Evolutionary conservation across 1,284 basidiomycete species (phyloP).

Genomic region (Ustilago crameri): DNA sequence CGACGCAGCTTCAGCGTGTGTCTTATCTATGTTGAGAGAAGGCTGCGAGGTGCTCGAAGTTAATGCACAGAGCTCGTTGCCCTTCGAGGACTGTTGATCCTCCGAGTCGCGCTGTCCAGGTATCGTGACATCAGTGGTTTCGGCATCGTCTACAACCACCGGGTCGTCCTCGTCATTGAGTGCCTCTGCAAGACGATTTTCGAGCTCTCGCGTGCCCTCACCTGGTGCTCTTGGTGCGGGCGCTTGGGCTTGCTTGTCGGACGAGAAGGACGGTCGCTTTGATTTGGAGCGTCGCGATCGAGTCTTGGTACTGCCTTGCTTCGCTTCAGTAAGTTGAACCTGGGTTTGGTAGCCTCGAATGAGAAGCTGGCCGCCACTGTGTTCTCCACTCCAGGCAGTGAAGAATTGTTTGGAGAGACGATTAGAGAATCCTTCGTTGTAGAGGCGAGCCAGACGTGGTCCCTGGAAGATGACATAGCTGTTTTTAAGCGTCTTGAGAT

Average conservation of each 20-base stretch:
- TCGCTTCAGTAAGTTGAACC: slow-evolving; percentile 30
- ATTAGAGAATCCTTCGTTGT: slow-evolving; percentile 49
- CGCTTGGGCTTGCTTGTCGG: slow-evolving; percentile 11
- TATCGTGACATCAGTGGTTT: slow-evolving; percentile 31
- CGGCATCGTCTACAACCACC: slow-evolving; percentile 37
- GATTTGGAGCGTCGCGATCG: slow-evolving; percentile 3
- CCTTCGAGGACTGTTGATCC: neutral
- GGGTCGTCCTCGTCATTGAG: slow-evolving; percentile 17
- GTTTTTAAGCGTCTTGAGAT: slow-evolving; percentile 64
- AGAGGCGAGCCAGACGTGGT: slow-evolving; percentile 70
- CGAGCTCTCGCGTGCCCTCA: slow-evolving; percentile 23
- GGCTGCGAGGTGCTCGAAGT: slow-evolving; percentile 28
- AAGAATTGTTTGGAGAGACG: slow-evolving; percentile 55
- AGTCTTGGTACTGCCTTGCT: slow-evolving; percentile 20
- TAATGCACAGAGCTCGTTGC: slow-evolving; percentile 11
- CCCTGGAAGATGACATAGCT: slow-evolving; percentile 72
- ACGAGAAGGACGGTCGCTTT: slow-evolving; percentile 20
- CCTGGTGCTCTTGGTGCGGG: slow-evolving; percentile 9
- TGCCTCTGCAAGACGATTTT: slow-evolving; percentile 28
- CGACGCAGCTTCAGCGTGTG: slow-evolving; percentile 19
- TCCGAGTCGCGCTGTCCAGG: slow-evolving; percentile 9
- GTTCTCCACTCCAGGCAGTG: slow-evolving; percentile 58
- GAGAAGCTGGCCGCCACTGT: slow-evolving; percentile 51
- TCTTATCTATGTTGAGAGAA: slow-evolving; percentile 38
- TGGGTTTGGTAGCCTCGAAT: slow-evolving; percentile 45